phyloP scores from a whole-genome alignment of 495 filamentous ascomycete species.

The Chaetomium tenue region DNA sequence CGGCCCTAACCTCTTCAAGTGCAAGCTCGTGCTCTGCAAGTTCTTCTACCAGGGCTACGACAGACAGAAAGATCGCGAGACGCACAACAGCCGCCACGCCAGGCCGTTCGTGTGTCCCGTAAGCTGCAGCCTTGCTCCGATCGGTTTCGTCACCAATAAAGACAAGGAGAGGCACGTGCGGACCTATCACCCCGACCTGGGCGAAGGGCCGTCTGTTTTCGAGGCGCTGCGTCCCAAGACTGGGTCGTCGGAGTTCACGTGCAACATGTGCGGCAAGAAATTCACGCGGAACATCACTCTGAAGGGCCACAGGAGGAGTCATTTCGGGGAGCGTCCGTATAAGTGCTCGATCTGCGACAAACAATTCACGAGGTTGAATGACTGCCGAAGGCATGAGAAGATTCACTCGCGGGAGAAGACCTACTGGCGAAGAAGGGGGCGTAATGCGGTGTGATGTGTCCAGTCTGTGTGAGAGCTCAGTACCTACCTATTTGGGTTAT shows the following conservation, averaged over 20 bases:
- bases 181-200: background rate
- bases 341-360: background rate
- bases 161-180: background rate
- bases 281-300: slow-evolving; percentile 1
- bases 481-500: no score
- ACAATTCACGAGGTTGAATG: background rate
- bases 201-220: background rate
- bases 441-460: background rate
- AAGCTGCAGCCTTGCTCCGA: background rate
- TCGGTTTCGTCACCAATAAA: background rate
- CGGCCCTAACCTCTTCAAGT: background rate
- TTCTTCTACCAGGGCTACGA: slow-evolving; percentile 1
- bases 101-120: background rate
- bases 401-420: background rate
- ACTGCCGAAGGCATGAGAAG: background rate
- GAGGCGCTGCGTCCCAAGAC: background rate
- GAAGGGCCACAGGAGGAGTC: background rate
- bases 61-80: background rate
- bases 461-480: background rate
- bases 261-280: slow-evolving; percentile 1
- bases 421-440: no score
- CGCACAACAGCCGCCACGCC: background rate
- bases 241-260: background rate
- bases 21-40: background rate
- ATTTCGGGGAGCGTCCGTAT: slow-evolving; percentile 1